Evolutionary conservation across 2,329 filamentous ascomycete species (phyloP).

Genomic region (Beauveria medogensis): DNA sequence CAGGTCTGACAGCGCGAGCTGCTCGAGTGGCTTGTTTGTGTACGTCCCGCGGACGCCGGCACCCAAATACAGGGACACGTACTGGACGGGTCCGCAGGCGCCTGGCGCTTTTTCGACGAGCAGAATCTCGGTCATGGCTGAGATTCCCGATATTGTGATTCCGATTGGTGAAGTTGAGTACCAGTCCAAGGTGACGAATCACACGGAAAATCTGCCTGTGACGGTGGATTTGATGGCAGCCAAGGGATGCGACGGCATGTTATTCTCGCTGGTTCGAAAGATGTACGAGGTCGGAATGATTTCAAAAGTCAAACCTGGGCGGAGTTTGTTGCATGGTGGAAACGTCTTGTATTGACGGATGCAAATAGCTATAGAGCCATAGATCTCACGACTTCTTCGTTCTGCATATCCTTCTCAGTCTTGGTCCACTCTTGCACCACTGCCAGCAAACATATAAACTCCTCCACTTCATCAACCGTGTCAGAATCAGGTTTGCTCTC

Average conservation of each 20-base stretch:
- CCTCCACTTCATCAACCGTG: neutral
- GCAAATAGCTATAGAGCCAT: neutral
- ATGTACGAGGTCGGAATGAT: slow-evolving; percentile 4
- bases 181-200: slow-evolving; percentile 31
- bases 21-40: slow-evolving; percentile 40
- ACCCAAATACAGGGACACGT: slow-evolving; percentile 22
- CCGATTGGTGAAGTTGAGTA: slow-evolving; percentile 32
- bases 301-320: neutral
- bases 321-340: neutral
- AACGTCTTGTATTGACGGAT: neutral
- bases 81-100: slow-evolving; percentile 31
- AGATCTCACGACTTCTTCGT: neutral
- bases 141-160: slow-evolving; percentile 33
- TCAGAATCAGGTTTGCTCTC: neutral
- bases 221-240: slow-evolving; percentile 49
- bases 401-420: neutral
- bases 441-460: neutral
- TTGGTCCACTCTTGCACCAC: neutral
- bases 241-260: slow-evolving; percentile 51
- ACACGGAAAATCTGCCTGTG: slow-evolving; percentile 45
- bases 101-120: slow-evolving; percentile 37
- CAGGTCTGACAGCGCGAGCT: slow-evolving; percentile 27
- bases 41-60: slow-evolving; percentile 31
- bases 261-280: slow-evolving; percentile 36
- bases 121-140: slow-evolving; percentile 27